Evolutionary conservation across 139 green algal genomes (phyloP), one percentile per base, ranked within the genome.

Genomic region (Edaphochlamys debaryana): DNA sequence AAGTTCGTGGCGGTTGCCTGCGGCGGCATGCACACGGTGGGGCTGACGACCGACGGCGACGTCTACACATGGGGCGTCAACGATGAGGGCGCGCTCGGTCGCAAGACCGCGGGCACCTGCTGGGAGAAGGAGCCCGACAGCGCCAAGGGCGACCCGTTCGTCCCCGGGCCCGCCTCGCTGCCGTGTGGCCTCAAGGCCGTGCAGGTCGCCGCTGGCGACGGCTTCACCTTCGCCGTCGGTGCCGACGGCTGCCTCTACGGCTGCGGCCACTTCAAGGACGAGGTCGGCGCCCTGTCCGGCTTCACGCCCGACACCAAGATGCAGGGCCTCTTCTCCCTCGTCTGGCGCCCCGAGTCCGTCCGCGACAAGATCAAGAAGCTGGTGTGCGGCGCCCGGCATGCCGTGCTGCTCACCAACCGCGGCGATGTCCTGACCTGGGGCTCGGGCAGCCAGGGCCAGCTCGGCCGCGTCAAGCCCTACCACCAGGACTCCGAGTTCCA

Each of bases 21-120:
- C 37, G 96, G 96, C 29, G 96, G 95, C 52, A 98, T 98, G 96
- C 96, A 99, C 92, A 96, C 90, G 1, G 89, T 95, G 9, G 95
- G 90, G 5, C 80, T 99, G 27, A 82, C 84, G 5, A 79, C 77
- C 5, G 87, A 93, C 27, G 88, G 92, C 34, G 37, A 48, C 1
- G 87, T 98, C 3, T 98, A 86, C 66, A 93, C 91, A 0, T 97
- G 92, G 92, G 96, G 96, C 29, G 94, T 98, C 30, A 99, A 99
- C 79, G 96, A 99, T 69, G 96, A 98, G 89, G 95, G 95, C 5
- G 94, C 93, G 30, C 88, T 98, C 45, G 95, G 95, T 17, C 88
- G 95, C 82, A 85, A 85, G 80, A 87, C 76, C 13, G 73, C 74
- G 9, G 83, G 83, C 68, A 84, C 75, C 9, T 70, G 74, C 67